These are phyloP conservation scores for Talaromyces stipitatus DNA, from an alignment of 495 filamentous ascomycete genomes.

Conservation along the genomic window DNA sequence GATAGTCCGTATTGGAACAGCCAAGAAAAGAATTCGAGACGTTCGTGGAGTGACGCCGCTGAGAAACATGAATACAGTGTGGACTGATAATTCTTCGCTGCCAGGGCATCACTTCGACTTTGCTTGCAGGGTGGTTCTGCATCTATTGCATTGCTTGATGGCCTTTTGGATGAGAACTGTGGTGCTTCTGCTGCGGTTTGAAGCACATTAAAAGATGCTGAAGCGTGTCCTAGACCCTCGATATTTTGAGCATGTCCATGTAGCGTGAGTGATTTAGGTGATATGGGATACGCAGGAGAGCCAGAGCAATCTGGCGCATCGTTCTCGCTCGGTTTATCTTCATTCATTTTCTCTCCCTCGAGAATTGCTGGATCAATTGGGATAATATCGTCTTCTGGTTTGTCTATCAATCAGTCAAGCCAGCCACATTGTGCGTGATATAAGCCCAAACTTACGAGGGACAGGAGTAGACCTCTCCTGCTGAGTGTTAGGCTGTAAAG, in stretches of 20 bases:
- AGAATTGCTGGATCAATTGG: constrained; percentile 3
- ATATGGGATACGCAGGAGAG: neutral
- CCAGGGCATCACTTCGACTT: neutral
- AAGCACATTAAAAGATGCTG: too few relatives aligned
- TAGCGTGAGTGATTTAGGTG: neutral
- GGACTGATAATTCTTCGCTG: neutral
- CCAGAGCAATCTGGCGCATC: neutral
- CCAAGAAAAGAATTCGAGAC: neutral
- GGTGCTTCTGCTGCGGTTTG: neutral
- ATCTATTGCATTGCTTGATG: neutral
- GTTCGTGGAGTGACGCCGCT: neutral
- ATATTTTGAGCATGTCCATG: constrained; percentile 2
- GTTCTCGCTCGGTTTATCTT: neutral
- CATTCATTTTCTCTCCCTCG: neutral
- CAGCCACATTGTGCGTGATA: neutral
- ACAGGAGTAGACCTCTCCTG: neutral
- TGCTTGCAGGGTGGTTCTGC: neutral
- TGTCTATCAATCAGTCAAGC: neutral
- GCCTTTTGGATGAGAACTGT: neutral
- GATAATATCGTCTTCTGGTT: neutral
- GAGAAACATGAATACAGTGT: neutral
- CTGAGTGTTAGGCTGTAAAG: neutral
- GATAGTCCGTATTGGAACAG: neutral
- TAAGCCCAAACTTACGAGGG: neutral
- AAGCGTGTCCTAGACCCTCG: neutral